These are phyloP conservation scores for Fusarium circinatum DNA, from an alignment of 2,329 filamentous ascomycete genomes.

Conservation along the genomic window DNA sequence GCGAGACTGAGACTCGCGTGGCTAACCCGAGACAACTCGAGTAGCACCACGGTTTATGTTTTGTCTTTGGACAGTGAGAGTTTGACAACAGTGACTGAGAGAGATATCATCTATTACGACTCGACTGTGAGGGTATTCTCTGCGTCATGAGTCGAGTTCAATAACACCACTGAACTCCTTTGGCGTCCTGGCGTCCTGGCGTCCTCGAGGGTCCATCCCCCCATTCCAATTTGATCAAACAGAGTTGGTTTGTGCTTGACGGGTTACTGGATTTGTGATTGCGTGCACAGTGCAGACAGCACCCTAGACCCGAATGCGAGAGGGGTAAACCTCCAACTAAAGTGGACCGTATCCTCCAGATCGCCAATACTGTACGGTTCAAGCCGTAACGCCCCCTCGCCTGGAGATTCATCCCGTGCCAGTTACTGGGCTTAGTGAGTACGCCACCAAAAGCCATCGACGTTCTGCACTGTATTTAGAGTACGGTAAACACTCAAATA, in stretches of 20 bases:
- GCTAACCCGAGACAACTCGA: constrained; percentile 34
- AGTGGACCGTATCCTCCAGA: background rate
- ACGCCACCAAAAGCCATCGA: background rate
- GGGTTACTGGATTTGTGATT: background rate
- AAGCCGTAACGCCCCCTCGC: background rate
- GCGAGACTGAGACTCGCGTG: constrained; percentile 30
- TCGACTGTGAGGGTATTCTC: background rate
- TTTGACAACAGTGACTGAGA: background rate
- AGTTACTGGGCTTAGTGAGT: background rate
- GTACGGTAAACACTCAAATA: background rate
- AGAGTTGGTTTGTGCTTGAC: constrained; percentile 7
- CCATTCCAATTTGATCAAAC: constrained; percentile 3
- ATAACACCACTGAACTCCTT: background rate
- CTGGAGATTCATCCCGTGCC: background rate
- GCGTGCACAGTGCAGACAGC: constrained; percentile 6
- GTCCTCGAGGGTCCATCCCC: background rate
- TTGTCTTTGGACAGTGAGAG: constrained; percentile 1
- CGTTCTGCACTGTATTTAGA: constrained; percentile 30
- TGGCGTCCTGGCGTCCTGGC: background rate
- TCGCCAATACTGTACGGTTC: constrained; percentile 10
- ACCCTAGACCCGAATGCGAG: background rate
- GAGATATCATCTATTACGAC: background rate
- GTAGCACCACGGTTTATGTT: background rate
- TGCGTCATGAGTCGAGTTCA: background rate
- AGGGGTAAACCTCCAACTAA: background rate